Conservation (phyloP, 73 alveolate species). For the Halteria grandinella region DNA sequence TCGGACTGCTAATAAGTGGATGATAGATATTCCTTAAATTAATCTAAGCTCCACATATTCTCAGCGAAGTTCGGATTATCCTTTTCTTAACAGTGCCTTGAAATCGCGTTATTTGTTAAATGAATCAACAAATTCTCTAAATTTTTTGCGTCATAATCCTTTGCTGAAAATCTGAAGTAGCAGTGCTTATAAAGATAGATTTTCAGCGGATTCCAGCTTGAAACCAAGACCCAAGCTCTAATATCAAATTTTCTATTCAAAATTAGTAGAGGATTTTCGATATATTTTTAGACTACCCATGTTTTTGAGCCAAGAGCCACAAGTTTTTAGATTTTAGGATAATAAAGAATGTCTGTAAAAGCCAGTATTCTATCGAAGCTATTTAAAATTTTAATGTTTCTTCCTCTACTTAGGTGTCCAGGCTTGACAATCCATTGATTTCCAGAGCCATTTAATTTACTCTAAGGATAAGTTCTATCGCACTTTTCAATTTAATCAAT, state of each 20-base stretch:
- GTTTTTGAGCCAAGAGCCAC: slow-evolving; percentile 69
- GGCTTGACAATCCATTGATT: slow-evolving; percentile 94
- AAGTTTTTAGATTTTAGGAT: slow-evolving; percentile 50
- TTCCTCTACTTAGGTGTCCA: slow-evolving; percentile 91
- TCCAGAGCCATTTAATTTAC: slow-evolving; percentile 61
- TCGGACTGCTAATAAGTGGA: too few relatives aligned
- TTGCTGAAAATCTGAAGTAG: slow-evolving; percentile 77
- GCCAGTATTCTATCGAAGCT: slow-evolving; percentile 69
- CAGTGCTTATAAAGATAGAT: slow-evolving; percentile 67
- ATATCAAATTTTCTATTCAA: slow-evolving; percentile 89
- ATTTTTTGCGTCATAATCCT: slow-evolving; percentile 70
- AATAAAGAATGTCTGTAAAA: slow-evolving; percentile 67
- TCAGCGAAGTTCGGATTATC: background rate
- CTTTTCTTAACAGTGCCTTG: background rate
- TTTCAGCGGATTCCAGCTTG: slow-evolving; percentile 65
- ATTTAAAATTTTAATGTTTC: slow-evolving; percentile 82
- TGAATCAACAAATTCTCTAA: slow-evolving; percentile 61
- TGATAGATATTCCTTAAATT: background rate
- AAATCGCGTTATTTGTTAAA: slow-evolving; percentile 64
- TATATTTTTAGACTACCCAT: slow-evolving; percentile 91
- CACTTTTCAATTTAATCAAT: background rate
- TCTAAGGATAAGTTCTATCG: background rate
- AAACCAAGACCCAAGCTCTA: slow-evolving; percentile 76
- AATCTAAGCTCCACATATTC: slow-evolving; percentile 6
- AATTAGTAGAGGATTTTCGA: slow-evolving; percentile 90